Percentiles rank a stretch among this genome's conserved stretches.
These are phyloP conservation scores for Cronartium quercuum DNA, from an alignment of 1,284 basidiomycete genomes.

Conservation along the genomic window DNA sequence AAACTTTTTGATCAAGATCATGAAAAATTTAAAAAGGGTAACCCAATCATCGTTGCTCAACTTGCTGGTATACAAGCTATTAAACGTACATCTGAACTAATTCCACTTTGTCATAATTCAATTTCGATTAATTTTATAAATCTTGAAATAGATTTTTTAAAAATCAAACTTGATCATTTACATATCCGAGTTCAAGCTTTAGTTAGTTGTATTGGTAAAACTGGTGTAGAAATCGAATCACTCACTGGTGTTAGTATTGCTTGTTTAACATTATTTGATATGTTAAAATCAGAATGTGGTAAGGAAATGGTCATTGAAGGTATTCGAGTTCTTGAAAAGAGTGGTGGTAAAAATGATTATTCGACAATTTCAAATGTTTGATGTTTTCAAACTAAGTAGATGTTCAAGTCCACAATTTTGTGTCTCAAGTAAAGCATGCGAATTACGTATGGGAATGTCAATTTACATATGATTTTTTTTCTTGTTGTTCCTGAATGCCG, in stretches of 20 bases:
- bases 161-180: background rate
- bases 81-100: conserved; percentile 71
- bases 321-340: background rate
- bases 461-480: no score
- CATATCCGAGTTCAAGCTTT: background rate
- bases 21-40: background rate
- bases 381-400: no score
- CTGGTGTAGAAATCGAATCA: background rate
- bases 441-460: no score
- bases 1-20: background rate
- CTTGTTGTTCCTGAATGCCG: no score
- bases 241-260: background rate
- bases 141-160: background rate
- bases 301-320: background rate
- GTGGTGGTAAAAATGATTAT: background rate
- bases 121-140: background rate
- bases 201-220: background rate
- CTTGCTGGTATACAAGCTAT: conserved; percentile 79
- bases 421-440: no score
- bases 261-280: background rate
- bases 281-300: background rate
- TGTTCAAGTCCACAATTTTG: no score
- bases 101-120: conserved; percentile 67
- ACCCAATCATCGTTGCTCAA: conserved; percentile 46
- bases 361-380: no score